phyloP scores from a whole-genome alignment of 2,329 filamentous ascomycete genomes.

The Neurospora sp. region DNA sequence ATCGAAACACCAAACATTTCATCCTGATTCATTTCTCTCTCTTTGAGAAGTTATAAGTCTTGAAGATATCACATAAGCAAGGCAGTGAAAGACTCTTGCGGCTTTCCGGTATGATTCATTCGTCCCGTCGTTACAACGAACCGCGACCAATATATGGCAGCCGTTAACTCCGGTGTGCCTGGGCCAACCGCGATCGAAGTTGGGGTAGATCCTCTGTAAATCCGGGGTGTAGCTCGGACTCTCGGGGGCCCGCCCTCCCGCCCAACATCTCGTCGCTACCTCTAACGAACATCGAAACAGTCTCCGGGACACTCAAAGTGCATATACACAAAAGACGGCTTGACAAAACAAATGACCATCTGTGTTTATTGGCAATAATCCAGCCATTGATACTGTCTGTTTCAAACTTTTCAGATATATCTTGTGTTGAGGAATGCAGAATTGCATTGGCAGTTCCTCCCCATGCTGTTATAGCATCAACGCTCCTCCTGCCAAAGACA shows the following conservation, averaged over 20 bases:
- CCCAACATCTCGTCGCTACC: not conserved
- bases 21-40: not conserved
- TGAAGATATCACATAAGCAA: not conserved
- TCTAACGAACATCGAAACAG: not conserved
- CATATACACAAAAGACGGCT: not conserved
- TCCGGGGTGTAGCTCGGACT: not conserved
- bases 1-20: not conserved
- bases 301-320: not conserved
- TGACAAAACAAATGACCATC: too few relatives aligned
- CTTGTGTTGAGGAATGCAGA: too few relatives aligned
- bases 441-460: not conserved
- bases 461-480: not conserved
- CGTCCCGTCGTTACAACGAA: not conserved
- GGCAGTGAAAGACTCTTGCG: not conserved
- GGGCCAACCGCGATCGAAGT: not conserved
- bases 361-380: too few relatives aligned
- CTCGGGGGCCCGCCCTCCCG: too few relatives aligned
- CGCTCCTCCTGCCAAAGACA: not conserved
- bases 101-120: not conserved
- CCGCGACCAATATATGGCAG: not conserved
- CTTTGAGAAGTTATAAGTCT: not conserved
- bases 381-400: too few relatives aligned
- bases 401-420: too few relatives aligned
- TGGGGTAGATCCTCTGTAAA: not conserved
- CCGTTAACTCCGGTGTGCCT: not conserved